phyloP scores from a whole-genome alignment of 805 yeast species.

The Kodamaea neixiangensis region DNA sequence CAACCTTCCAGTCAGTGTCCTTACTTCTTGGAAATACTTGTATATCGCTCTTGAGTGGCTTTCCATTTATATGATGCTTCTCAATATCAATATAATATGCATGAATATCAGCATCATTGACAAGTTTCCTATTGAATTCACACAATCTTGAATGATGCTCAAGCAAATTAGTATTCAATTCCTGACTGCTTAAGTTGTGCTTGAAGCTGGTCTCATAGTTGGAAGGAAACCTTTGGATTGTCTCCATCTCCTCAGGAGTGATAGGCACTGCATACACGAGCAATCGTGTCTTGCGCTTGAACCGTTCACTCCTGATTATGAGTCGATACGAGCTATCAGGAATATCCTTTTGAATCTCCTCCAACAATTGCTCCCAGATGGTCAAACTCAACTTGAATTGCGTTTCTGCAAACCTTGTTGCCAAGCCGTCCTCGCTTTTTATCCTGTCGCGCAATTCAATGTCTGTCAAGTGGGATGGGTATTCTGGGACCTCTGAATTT shows the following conservation, averaged over 20 bases:
- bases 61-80: constrained; percentile 20
- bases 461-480: constrained; percentile 11
- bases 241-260: constrained; percentile 18
- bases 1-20: constrained; percentile 23
- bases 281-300: constrained; percentile 16
- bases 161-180: constrained; percentile 24
- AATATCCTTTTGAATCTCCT: constrained; percentile 29
- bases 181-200: constrained; percentile 24
- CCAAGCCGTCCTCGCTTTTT: constrained; percentile 29
- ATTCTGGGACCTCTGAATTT: constrained; percentile 16
- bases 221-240: constrained; percentile 27
- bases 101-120: constrained; percentile 19
- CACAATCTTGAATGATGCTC: constrained; percentile 27
- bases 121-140: constrained; percentile 24
- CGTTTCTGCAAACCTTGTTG: constrained; percentile 57
- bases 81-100: constrained; percentile 25
- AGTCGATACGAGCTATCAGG: constrained; percentile 29
- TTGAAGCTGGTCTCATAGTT: constrained; percentile 34
- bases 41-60: constrained; percentile 8
- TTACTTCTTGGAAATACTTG: constrained; percentile 28
- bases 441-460: constrained; percentile 2
- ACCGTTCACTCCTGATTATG: constrained; percentile 20
- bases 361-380: constrained; percentile 32
- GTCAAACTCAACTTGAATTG: constrained; percentile 55
- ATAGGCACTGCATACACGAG: constrained; percentile 35